phyloP scores from a whole-genome alignment of 805 yeast species.

The Maudiozyma bulderi region DNA sequence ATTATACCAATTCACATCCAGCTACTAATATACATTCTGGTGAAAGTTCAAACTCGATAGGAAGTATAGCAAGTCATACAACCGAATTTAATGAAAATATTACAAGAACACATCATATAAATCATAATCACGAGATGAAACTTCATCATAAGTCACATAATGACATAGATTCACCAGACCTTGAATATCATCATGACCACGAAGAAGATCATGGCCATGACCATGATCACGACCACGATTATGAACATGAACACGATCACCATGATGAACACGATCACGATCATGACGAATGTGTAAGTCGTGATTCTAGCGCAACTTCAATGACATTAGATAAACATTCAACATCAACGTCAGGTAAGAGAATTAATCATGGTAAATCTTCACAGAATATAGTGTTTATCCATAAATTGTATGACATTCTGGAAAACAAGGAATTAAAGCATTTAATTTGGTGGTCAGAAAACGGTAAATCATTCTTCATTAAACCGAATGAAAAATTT shows the following conservation, averaged over 20 bases:
- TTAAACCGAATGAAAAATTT: slow-evolving; percentile 82
- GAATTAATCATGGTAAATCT: background rate
- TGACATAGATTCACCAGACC: no score
- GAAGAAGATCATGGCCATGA: background rate
- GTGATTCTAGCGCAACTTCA: background rate
- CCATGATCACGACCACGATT: background rate
- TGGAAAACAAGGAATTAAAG: slow-evolving; percentile 62
- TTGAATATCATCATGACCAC: no score
- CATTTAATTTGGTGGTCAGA: slow-evolving; percentile 85
- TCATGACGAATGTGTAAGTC: background rate
- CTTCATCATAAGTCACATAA: no score
- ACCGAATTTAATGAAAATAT: background rate
- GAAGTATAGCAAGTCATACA: background rate
- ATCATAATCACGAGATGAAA: no score
- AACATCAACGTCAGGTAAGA: background rate
- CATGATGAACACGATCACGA: background rate
- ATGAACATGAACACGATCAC: background rate
- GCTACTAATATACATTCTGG: background rate
- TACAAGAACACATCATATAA: background rate
- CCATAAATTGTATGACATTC: slow-evolving; percentile 84
- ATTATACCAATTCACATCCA: background rate
- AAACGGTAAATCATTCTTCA: slow-evolving; percentile 59
- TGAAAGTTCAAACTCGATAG: background rate
- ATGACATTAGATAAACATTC: background rate
- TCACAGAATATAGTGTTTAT: slow-evolving; percentile 58